Percentiles rank a stretch among this genome's conserved stretches.
These are phyloP conservation scores for Amanita pseudoporphyria DNA, from an alignment of 768 basidiomycete genomes.

Conservation along the genomic window DNA sequence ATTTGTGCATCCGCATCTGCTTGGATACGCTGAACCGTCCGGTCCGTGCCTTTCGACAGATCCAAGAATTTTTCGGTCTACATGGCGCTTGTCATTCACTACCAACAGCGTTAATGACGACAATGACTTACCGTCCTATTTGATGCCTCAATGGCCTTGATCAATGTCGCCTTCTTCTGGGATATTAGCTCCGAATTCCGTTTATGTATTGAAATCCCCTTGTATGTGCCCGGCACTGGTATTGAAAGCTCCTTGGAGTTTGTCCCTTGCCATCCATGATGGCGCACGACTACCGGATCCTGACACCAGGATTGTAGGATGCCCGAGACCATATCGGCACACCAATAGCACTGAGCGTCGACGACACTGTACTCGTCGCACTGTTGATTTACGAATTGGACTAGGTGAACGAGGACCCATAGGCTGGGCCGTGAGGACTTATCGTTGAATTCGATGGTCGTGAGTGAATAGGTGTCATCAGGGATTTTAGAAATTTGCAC, in stretches of 20 bases:
- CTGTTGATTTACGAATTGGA: neutral
- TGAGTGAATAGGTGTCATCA: neutral
- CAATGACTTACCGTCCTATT: neutral
- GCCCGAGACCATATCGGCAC: neutral
- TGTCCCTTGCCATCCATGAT: neutral
- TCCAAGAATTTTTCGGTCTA: neutral
- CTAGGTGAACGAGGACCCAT: neutral
- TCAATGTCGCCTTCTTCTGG: neutral
- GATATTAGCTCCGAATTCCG: neutral
- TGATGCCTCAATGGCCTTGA: neutral
- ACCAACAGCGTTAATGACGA: neutral
- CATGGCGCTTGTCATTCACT: neutral
- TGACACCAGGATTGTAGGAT: neutral
- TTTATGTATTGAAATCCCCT: neutral
- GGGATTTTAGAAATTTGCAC: neutral
- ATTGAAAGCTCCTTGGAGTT: neutral
- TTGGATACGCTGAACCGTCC: neutral
- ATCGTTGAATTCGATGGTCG: neutral
- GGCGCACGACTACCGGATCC: neutral
- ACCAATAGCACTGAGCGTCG: conserved; percentile 5
- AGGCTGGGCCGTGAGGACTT: neutral
- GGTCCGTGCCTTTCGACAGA: neutral
- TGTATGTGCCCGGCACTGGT: neutral
- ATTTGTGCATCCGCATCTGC: neutral
- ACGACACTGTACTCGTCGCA: neutral